Evolutionary conservation across 1,139 yeast genomes (phyloP).

Genomic region (Protomyces pachydermus): DNA sequence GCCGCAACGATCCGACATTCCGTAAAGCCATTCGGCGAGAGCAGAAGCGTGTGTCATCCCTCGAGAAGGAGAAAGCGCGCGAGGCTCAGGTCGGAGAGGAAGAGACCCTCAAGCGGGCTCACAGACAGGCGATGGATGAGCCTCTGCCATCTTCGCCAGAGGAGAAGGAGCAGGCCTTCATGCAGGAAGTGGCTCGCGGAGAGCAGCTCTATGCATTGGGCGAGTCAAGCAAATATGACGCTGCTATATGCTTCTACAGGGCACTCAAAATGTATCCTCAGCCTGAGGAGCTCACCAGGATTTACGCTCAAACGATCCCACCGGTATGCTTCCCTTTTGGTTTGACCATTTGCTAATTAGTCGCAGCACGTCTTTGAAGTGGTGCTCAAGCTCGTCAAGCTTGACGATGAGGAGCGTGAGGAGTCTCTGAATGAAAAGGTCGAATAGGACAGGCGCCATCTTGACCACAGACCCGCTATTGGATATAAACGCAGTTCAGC

Average conservation of each 20-base stretch:
- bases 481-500: too few relatives aligned
- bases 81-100: slow-evolving; percentile 56
- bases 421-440: slow-evolving; percentile 15
- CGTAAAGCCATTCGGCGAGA: slow-evolving; percentile 47
- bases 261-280: slow-evolving; percentile 93
- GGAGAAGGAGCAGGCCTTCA: slow-evolving; percentile 71
- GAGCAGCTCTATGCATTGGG: slow-evolving; percentile 43
- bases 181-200: slow-evolving; percentile 77
- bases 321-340: slow-evolving; percentile 2
- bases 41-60: slow-evolving; percentile 41
- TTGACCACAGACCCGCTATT: too few relatives aligned
- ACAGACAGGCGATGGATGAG: slow-evolving; percentile 58
- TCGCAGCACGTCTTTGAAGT: slow-evolving; percentile 19
- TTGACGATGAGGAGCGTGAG: slow-evolving; percentile 17
- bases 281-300: slow-evolving; percentile 82
- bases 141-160: slow-evolving; percentile 71
- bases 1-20: slow-evolving; percentile 77
- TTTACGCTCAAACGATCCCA: slow-evolving; percentile 53
- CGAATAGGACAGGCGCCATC: not conserved
- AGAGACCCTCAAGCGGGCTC: slow-evolving; percentile 49
- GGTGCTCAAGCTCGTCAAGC: slow-evolving; percentile 19
- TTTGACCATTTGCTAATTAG: not conserved
- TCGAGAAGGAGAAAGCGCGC: slow-evolving; percentile 53
- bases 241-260: slow-evolving; percentile 88
- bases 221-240: slow-evolving; percentile 58